Percentiles rank a stretch among this genome's conserved stretches.
Evolutionary conservation across 1,284 basidiomycete genomes (phyloP).

Genomic region (Cryptococcus sp.): DNA sequence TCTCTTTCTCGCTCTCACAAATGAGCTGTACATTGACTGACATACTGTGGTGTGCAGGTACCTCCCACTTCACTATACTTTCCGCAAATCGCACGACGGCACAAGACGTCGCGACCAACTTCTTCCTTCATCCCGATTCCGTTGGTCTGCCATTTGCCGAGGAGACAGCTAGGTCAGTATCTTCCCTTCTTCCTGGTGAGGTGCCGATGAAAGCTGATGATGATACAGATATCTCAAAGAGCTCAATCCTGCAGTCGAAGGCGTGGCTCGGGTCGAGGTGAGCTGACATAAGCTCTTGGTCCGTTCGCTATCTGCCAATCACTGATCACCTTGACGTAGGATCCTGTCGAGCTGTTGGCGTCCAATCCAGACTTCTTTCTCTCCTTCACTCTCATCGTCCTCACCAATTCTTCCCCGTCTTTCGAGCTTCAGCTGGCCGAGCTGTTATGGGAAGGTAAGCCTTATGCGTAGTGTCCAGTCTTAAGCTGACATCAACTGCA

Average conservation of each 20-base stretch:
- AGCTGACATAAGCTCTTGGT: conserved; percentile 17
- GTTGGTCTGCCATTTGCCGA: conserved; percentile 77
- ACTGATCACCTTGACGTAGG: conserved; percentile 37
- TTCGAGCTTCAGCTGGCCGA: conserved; percentile 64
- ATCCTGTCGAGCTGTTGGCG: conserved; percentile 63
- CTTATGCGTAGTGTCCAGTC: conserved; percentile 38
- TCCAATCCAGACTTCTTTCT: conserved; percentile 59
- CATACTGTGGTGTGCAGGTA: conserved; percentile 55
- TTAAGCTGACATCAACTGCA: conserved; percentile 5
- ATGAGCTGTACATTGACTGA: neutral
- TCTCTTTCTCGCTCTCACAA: neutral
- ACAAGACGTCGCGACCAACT: conserved; percentile 90
- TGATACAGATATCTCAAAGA: conserved; percentile 64
- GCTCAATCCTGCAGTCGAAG: conserved; percentile 84
- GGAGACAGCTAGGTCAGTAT: conserved; percentile 66
- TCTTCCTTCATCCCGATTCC: conserved; percentile 80
- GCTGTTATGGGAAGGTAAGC: conserved; percentile 65
- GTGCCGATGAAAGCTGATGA: conserved; percentile 5
- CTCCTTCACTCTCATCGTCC: conserved; percentile 77
- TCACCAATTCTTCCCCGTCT: conserved; percentile 69
- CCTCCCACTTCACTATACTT: conserved; percentile 87
- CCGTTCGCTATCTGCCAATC: neutral
- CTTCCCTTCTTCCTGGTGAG: no score
- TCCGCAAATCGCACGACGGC: conserved; percentile 66
- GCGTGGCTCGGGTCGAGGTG: conserved; percentile 65